These are phyloP conservation scores for Naematelia encephala DNA, from an alignment of 768 basidiomycete species.

Conservation along the genomic window DNA sequence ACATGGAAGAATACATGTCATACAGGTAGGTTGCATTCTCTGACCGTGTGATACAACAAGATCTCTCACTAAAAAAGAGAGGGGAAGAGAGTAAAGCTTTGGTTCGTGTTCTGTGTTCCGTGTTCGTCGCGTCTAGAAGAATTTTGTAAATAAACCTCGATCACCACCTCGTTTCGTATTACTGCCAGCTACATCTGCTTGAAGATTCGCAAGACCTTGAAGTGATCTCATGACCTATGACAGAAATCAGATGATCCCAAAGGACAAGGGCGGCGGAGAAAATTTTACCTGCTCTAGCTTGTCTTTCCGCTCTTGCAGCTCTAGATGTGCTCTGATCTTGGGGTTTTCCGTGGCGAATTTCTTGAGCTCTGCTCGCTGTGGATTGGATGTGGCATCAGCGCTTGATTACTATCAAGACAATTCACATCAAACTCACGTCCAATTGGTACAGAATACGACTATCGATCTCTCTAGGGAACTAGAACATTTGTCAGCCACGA, in stretches of 20 bases:
- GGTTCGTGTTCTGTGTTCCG: no score
- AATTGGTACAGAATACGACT: constrained; percentile 86
- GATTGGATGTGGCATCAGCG: neutral
- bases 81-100: no score
- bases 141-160: constrained; percentile 48
- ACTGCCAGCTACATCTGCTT: constrained; percentile 62
- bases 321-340: constrained; percentile 75
- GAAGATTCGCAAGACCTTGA: constrained; percentile 82
- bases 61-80: no score
- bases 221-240: constrained; percentile 88
- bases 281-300: constrained; percentile 83
- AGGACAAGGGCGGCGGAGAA: no score
- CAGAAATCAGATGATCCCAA: constrained; percentile 1
- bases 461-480: constrained; percentile 98
- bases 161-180: constrained; percentile 12
- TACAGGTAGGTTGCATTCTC: neutral
- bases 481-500: constrained; percentile 5
- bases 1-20: no score
- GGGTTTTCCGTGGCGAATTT: constrained; percentile 96
- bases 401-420: neutral
- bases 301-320: constrained; percentile 93
- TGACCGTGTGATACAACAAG: neutral
- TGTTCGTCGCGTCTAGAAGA: constrained; percentile 40
- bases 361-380: constrained; percentile 69
- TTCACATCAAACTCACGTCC: constrained; percentile 57